These are phyloP conservation scores for Penicillium digitatum DNA, from an alignment of 2,329 filamentous ascomycete genomes.

Conservation along the genomic window DNA sequence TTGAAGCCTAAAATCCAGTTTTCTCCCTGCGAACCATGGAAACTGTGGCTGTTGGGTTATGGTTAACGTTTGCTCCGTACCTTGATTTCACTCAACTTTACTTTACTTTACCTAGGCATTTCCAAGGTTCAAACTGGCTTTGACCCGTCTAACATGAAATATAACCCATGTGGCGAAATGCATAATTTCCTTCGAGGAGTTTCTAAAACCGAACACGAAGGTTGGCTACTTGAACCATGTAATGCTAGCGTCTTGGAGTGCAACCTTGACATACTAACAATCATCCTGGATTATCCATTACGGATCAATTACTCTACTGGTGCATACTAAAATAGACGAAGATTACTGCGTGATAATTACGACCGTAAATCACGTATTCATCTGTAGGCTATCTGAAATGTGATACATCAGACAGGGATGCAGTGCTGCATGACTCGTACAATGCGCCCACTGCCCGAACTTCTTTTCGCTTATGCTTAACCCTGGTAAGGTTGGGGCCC, in stretches of 20 bases:
- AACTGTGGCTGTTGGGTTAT: neutral
- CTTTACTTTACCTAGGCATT: constrained; percentile 4
- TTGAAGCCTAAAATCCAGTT: constrained; percentile 20
- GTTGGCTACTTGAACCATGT: neutral
- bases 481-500: constrained; percentile 37
- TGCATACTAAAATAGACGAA: neutral
- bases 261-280: neutral
- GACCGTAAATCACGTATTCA: constrained; percentile 1
- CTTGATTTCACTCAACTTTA: constrained; percentile 6
- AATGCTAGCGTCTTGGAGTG: neutral
- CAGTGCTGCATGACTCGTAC: constrained; percentile 24
- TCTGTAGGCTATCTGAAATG: constrained; percentile 5
- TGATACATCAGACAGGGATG: constrained; percentile 24
- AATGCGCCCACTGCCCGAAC: constrained; percentile 26
- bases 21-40: constrained; percentile 15
- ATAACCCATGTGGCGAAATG: constrained; percentile 23
- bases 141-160: constrained; percentile 11
- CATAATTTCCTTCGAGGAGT: constrained; percentile 17
- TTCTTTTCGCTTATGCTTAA: constrained; percentile 36
- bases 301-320: neutral
- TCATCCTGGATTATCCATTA: constrained; percentile 1
- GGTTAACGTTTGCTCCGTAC: constrained; percentile 5
- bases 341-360: neutral
- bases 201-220: constrained; percentile 20
- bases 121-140: neutral